Conservation (phyloP, 2,329 filamentous ascomycete genomes). For the Trichoderma sp. region DNA sequence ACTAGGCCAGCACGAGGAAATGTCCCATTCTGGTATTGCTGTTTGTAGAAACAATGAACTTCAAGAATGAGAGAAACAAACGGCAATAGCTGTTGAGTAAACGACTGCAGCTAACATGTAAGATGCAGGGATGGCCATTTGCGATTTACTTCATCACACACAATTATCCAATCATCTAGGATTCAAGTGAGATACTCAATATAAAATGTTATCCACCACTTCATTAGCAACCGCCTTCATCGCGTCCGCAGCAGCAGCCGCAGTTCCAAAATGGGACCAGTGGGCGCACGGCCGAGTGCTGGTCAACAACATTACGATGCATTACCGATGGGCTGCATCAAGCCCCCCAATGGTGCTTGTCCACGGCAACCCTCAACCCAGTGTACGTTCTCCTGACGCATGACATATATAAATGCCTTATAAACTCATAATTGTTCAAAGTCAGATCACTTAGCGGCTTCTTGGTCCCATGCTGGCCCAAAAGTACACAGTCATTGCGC, state of each 20-base stretch:
- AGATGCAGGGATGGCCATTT: background rate
- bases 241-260: background rate
- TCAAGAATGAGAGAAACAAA: background rate
- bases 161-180: background rate
- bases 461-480: constrained; percentile 44
- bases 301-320: constrained; percentile 43
- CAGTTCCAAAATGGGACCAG: background rate
- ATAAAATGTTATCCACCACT: background rate
- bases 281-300: constrained; percentile 42
- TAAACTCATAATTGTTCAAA: background rate
- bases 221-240: background rate
- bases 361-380: constrained; percentile 46
- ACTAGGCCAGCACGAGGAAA: background rate
- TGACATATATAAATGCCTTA: background rate
- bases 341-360: constrained; percentile 45
- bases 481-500: constrained; percentile 47
- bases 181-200: background rate
- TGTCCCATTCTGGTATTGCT: background rate
- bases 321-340: constrained; percentile 44
- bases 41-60: background rate
- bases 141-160: background rate
- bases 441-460: constrained; percentile 37
- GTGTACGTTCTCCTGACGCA: constrained; percentile 14
- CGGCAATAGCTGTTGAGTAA: background rate
- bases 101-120: background rate